Base-by-base conservation (phyloP, 768 basidiomycete genomes). In the Auriscalpium orientale region DNA sequence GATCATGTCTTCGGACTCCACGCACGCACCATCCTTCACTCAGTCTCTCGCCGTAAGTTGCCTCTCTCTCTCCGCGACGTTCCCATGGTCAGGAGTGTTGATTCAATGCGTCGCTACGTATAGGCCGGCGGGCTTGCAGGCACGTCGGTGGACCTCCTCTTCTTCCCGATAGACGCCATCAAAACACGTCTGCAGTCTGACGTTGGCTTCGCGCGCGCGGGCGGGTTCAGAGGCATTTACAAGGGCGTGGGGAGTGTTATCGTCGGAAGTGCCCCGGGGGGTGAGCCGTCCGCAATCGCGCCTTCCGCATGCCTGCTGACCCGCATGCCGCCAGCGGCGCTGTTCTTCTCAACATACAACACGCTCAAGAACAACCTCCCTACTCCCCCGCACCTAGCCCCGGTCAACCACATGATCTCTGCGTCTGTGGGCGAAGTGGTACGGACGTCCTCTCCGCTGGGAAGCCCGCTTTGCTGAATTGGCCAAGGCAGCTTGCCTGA, bases 91-190 rank as follows among this genome's bases (percentile, higher is more conserved):
- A 28, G 28, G 28, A 28, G 28, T 28, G 28, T 28, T 28, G 28
- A 28, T 28, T 28, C 28, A 28, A 28, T 28, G 4, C 28, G 28
- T 4, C 4, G 28, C 28, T 28, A 28, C 28, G 28, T 15, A 16
- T 63, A 93, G 89, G 87, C 91, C 45, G 93, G 95, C 22, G 95
- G 89, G 20, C 69, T 86, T n/a, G 92, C 97, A 35, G 95, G 95
- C 28, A 88, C 91, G 8, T 79, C 92, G 2, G 95, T 98, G 16
- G 95, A 99, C 72, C 79, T 98, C 46, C 79, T 97, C 20, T 95
- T 99, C 75, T 99, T 93, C 70, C 95, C 95, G 1, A 84, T 99
- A 56, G 95, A 99, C 73, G 97, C 95, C 1, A 72, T 98, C 68
- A 99, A 99, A 73, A 98, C 97, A 40, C 86, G 95, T 49, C 78